A percentile compares a stretch with the other conserved stretches of the same genome.
phyloP scores from a whole-genome alignment of 768 basidiomycete species.

The Kwoniella newhampshirensis region DNA sequence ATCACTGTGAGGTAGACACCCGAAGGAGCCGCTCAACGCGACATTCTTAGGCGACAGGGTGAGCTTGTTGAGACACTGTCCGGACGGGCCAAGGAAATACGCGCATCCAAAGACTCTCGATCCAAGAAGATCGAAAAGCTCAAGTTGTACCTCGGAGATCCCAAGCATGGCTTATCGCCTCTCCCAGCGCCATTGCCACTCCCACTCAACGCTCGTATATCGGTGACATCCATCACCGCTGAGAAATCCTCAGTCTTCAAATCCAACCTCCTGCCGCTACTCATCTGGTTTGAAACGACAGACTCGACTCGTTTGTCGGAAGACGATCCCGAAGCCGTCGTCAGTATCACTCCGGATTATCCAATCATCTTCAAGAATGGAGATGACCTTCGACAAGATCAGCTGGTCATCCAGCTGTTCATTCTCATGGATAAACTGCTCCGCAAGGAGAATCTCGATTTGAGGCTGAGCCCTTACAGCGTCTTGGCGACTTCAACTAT shows the following conservation, averaged over 20 bases:
- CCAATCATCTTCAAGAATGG: constrained; percentile 98
- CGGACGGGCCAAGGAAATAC: constrained; percentile 79
- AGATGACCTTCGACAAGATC: constrained; percentile 97
- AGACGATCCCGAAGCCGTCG: constrained; percentile 55
- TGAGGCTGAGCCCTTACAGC: constrained; percentile 74
- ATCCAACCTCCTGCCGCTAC: constrained; percentile 87
- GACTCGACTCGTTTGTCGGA: constrained; percentile 56
- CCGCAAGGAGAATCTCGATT: constrained; percentile 89
- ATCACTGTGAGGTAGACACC: constrained; percentile 56
- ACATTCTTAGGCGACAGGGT: constrained; percentile 86
- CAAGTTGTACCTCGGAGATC: constrained; percentile 75
- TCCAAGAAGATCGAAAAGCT: constrained; percentile 98
- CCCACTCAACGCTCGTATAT: constrained; percentile 83
- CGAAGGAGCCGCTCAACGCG: constrained; percentile 76
- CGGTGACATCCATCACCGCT: constrained; percentile 79
- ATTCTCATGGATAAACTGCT: constrained; percentile 94
- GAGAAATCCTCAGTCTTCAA: constrained; percentile 97
- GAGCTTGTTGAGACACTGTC: constrained; percentile 83
- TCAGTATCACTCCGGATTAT: constrained; percentile 60
- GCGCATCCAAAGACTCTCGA: constrained; percentile 84
- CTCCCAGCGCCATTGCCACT: constrained; percentile 74
- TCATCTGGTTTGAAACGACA: constrained; percentile 83
- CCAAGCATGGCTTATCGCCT: constrained; percentile 76
- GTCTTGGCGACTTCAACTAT: constrained; percentile 87
- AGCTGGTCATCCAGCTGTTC: constrained; percentile 96